These are phyloP conservation scores for Trichophyton equinum DNA, from an alignment of 2,329 filamentous ascomycete species.

Conservation along the genomic window DNA sequence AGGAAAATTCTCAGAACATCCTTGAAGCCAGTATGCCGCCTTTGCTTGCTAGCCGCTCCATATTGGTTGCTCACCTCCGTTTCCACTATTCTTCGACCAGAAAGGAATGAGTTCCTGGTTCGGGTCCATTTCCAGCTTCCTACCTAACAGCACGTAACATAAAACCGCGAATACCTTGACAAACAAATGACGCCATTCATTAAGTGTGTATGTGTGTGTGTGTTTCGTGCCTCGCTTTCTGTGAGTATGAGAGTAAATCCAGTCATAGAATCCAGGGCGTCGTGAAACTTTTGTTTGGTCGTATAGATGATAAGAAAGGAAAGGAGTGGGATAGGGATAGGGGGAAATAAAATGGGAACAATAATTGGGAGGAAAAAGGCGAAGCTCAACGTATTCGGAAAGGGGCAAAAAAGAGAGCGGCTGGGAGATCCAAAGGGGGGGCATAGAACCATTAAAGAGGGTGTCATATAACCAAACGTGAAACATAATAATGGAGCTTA, in stretches of 20 bases:
- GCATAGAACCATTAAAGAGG: not conserved
- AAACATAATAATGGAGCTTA: not conserved
- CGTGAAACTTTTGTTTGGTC: slow-evolving; percentile 32
- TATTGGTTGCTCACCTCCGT: not conserved
- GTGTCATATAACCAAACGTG: not conserved
- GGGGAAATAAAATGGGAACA: slow-evolving; percentile 13
- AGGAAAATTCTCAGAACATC: not conserved
- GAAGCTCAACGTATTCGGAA: slow-evolving; percentile 26
- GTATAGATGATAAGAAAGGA: slow-evolving; percentile 26
- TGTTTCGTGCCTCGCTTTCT: not conserved
- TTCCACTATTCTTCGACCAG: not conserved
- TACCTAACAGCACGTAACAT: not conserved
- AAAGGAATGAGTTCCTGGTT: not conserved
- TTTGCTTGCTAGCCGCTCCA: not conserved
- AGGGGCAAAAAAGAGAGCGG: slow-evolving; percentile 2
- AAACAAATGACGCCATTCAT: slow-evolving; percentile 32
- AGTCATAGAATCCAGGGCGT: slow-evolving; percentile 26
- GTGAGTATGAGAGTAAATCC: slow-evolving; percentile 19
- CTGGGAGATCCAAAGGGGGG: not conserved
- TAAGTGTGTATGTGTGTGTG: slow-evolving; percentile 19
- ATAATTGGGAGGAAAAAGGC: slow-evolving; percentile 19
- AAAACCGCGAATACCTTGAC: slow-evolving; percentile 22
- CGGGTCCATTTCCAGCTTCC: not conserved
- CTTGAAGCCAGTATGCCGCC: not conserved
- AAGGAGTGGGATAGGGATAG: not conserved